Evolutionary conservation across 345 rosid genomes (phyloP).

Genomic region (Brassica rapa): DNA sequence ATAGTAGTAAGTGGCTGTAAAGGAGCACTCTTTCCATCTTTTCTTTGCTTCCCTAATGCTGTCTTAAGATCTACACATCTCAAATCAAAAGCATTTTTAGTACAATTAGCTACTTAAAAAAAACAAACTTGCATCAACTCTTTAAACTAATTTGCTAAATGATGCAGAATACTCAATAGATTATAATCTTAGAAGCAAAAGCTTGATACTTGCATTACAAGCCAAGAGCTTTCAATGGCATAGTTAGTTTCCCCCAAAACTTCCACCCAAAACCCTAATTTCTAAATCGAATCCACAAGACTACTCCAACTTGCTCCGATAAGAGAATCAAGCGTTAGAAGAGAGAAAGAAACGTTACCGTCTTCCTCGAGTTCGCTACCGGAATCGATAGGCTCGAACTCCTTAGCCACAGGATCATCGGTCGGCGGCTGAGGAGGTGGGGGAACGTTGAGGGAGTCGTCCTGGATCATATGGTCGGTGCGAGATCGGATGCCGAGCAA

Average conservation of each 20-base stretch:
- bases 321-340: not conserved
- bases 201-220: not conserved
- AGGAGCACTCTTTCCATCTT: conserved; percentile 62
- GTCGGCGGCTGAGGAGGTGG: conserved; percentile 46
- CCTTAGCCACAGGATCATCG: conserved; percentile 45
- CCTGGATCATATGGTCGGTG: conserved; percentile 66
- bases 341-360: conserved; percentile 20
- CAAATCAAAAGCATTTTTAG: not conserved
- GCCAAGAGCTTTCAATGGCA: not conserved
- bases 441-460: conserved; percentile 69
- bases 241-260: not conserved
- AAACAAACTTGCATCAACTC: conserved; percentile 1
- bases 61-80: conserved; percentile 67
- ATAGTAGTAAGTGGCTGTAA: conserved; percentile 75
- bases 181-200: not conserved
- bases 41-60: conserved; percentile 86
- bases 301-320: not conserved
- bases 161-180: not conserved
- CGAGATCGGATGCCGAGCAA: conserved; percentile 74
- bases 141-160: not conserved
- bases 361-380: conserved; percentile 98
- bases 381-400: conserved; percentile 59
- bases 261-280: conserved; percentile 11
- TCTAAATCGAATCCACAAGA: not conserved
- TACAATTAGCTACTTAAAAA: too few relatives aligned